Evolutionary conservation across 441 rosid species (phyloP), one percentile per base, ranked within the genome.

Genomic region (Biscutella auriculata): DNA sequence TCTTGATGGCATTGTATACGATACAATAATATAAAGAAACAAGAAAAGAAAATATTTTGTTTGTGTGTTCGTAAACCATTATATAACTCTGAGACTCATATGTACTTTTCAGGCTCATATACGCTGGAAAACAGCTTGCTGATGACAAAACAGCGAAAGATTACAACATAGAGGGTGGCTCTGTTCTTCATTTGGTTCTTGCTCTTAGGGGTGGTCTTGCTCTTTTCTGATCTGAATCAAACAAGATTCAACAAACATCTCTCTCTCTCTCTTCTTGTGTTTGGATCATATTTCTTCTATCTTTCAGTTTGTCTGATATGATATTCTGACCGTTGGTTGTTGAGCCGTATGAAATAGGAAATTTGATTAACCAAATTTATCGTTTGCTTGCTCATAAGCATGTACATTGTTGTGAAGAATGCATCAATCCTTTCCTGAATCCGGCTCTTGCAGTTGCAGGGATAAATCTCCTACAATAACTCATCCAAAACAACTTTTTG

Each of bases 171-270:
- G 95, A 88, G 67, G 97, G 98, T 30, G 98, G 97, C 29, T 88
- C 98, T 9, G 98, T 88, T 66, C 98, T 92, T 57, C 97, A 92
- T 78, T 84, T 88, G 33, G 98, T 92, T 63, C 92, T 92, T 67
- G 97, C 98, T 10, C 73, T 86, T 60, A 82, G 97, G 75, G 96
- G 95, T 35, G 96, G 98, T 60, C 9, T 19, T 19, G 23, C 23
- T 19, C 4, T 61, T 53, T 17, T 59, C 53, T 65, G 8, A 50
- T 66, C 29, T 66, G 4, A 51, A 52, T 29, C n/a, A 21, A 34
- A 17, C 47, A 23, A 39, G 43, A 44, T 52, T 66, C 8, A 29
- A 42, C 70, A 46, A 29, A 34, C 7, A 37, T 19, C 28, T 54
- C 25, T 9, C 11, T 62, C 35, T 51, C 12, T 16, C n/a, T n/a